Evolutionary conservation across 768 basidiomycete species (phyloP), one percentile per base, ranked within the genome.

Genomic region (Suillus americanus): DNA sequence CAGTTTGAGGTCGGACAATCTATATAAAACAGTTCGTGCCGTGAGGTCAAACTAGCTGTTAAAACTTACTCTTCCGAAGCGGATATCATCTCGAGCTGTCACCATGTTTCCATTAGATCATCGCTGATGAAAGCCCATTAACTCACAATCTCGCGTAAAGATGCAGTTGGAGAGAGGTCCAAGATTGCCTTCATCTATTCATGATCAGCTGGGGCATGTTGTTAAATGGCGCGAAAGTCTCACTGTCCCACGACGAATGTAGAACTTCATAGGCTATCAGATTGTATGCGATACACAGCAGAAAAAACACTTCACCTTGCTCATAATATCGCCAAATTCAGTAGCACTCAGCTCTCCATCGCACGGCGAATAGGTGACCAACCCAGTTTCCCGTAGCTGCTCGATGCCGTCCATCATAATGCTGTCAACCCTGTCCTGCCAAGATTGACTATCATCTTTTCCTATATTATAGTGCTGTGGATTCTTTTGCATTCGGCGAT

Each of bases 311-410:
- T 67, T 41, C 63, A 89, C 93, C 81, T 89, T 93, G 85, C 88
- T 91, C 91, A 94, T 94, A 62, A 92, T 87, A 64, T 95, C 90
- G 1, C 93, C 92, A 67, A 84, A 92, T 62, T 92, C 87, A 2
- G 92, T 94, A 7, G 87, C 86, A 23, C 71, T 72, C 25, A 94
- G 76, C 14, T 79, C 81, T 2, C 77, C 79, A 3, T 82, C 78
- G 12, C 71, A 69, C 5, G 78, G 74, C 3, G 77, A 75, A 14
- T 83, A 79, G n/a, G 81, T 77, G 9, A 94, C 80, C 53, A 94
- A 75, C 60, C 88, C 78, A 2, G 86, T 84, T 60, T 87, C 75
- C 59, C 86, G 84, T 50, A 99, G 75, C 62, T 79, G 82, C 48
- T 75, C 68, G 30, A 94, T 79, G 63, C 87, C 89, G 60, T 89